Conservation (phyloP, 495 filamentous ascomycete genomes). For the Copromyces sp. region DNA sequence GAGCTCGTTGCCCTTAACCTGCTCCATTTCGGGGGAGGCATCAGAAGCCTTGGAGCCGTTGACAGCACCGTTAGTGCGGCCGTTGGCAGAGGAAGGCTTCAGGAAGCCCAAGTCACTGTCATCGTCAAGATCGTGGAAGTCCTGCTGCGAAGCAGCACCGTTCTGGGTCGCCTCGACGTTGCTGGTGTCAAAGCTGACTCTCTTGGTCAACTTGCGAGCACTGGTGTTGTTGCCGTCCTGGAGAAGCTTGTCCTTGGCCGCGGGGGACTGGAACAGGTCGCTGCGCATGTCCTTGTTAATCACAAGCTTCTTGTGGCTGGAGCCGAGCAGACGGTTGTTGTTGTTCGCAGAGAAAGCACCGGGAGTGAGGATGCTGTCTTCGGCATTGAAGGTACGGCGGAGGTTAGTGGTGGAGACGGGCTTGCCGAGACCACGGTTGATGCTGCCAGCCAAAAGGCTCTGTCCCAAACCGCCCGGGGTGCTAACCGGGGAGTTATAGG, state of each 20-base stretch:
- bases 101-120: constrained; percentile 51
- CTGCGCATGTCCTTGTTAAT: constrained; percentile 80
- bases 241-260: constrained; percentile 30
- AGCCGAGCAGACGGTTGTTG: constrained; percentile 46
- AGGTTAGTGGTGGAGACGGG: constrained; percentile 55
- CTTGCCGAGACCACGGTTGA: constrained; percentile 46
- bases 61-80: constrained; percentile 16
- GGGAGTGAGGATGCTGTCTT: constrained; percentile 76
- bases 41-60: constrained; percentile 37
- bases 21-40: constrained; percentile 56
- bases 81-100: constrained; percentile 43
- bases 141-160: constrained; percentile 1
- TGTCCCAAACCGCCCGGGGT: constrained; percentile 56
- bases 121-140: constrained; percentile 47
- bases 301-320: constrained; percentile 74
- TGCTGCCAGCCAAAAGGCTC: constrained; percentile 55
- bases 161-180: constrained; percentile 32
- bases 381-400: constrained; percentile 44
- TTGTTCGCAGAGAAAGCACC: constrained; percentile 71
- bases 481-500: constrained; percentile 69
- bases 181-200: constrained; percentile 78
- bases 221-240: constrained; percentile 31
- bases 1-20: constrained; percentile 65
- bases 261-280: constrained; percentile 57
- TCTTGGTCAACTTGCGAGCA: constrained; percentile 61